A percentile compares a stretch with the other conserved stretches of the same genome.
Evolutionary conservation across 768 basidiomycete species (phyloP).

Genomic region (Mycena alexandri): DNA sequence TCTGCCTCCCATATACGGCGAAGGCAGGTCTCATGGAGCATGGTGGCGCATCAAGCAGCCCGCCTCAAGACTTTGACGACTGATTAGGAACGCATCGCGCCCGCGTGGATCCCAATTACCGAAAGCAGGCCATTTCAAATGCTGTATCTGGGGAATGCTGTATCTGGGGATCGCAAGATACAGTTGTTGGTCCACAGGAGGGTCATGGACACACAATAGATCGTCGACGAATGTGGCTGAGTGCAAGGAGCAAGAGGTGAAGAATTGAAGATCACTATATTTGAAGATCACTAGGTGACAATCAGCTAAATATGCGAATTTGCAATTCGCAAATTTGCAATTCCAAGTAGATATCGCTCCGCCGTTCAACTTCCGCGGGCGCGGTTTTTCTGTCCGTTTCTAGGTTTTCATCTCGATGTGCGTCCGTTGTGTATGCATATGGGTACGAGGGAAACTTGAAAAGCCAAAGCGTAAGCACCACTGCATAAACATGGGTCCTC

Average conservation of each 20-base stretch:
- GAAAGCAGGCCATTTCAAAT: too few relatives aligned
- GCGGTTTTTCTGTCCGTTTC: too few relatives aligned
- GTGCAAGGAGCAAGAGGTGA: constrained; percentile 8
- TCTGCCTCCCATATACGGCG: constrained; percentile 13
- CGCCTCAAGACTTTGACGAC: constrained; percentile 22
- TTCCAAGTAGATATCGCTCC: background rate
- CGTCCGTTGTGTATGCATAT: too few relatives aligned
- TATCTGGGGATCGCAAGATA: background rate
- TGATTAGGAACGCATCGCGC: background rate
- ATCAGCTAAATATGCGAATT: constrained; percentile 7
- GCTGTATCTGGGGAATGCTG: too few relatives aligned
- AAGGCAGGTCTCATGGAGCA: constrained; percentile 30
- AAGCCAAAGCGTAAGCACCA: background rate
- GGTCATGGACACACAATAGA: constrained; percentile 24
- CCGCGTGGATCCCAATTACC: too few relatives aligned
- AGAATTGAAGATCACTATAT: background rate
- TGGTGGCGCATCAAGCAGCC: constrained; percentile 26
- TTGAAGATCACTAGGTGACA: background rate
- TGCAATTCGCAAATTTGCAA: constrained; percentile 29
- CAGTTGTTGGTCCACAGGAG: constrained; percentile 21
- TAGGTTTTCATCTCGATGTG: too few relatives aligned
- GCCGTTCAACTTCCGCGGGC: background rate
- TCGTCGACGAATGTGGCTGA: constrained; percentile 13
- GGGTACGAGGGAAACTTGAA: too few relatives aligned
- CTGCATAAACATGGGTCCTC: constrained; percentile 22